A percentile compares a stretch with the other conserved stretches of the same genome.
phyloP scores from a whole-genome alignment of 257 asterid genomes.

The Nicotiana obtusifolia region DNA sequence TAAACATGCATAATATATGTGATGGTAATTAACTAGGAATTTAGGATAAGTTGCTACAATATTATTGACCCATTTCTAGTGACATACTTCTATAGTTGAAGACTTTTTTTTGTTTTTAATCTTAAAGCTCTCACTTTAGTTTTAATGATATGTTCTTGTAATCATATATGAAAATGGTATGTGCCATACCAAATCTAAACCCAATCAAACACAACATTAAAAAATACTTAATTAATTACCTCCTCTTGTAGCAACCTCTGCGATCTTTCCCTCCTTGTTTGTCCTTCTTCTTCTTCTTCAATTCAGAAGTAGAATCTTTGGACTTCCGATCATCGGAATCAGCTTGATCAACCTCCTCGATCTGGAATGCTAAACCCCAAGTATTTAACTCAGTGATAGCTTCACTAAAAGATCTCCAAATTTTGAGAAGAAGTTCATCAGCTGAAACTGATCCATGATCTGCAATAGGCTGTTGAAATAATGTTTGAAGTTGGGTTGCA shows the following conservation, averaged over 20 bases:
- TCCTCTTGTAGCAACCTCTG: constrained; percentile 67
- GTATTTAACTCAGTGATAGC: constrained; percentile 28
- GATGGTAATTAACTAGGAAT: too few relatives aligned
- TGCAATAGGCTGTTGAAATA: constrained; percentile 18
- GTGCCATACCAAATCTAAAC: too few relatives aligned
- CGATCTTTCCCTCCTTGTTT: constrained; percentile 37
- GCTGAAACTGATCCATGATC: constrained; percentile 17
- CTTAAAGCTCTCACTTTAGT: too few relatives aligned
- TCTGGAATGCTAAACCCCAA: constrained; percentile 20
- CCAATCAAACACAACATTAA: too few relatives aligned
- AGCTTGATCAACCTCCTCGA: constrained; percentile 17
- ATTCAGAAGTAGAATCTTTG: constrained; percentile 18
- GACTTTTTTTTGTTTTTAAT: too few relatives aligned
- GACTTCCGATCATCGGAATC: constrained; percentile 22
- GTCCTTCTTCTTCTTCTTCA: constrained; percentile 12
- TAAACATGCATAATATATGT: not conserved
- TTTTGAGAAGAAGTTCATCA: constrained; percentile 22
- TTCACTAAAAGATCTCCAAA: constrained; percentile 38
- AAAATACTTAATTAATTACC: constrained; percentile 22
- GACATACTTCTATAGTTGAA: too few relatives aligned
- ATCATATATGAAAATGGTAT: too few relatives aligned
- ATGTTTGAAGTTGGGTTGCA: constrained; percentile 34
- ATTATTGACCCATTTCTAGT: too few relatives aligned
- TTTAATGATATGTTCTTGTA: too few relatives aligned
- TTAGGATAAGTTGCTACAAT: too few relatives aligned